These are phyloP conservation scores for Teratosphaeria epicoccoides DNA, from an alignment of 2,329 filamentous ascomycete species.

Conservation along the genomic window DNA sequence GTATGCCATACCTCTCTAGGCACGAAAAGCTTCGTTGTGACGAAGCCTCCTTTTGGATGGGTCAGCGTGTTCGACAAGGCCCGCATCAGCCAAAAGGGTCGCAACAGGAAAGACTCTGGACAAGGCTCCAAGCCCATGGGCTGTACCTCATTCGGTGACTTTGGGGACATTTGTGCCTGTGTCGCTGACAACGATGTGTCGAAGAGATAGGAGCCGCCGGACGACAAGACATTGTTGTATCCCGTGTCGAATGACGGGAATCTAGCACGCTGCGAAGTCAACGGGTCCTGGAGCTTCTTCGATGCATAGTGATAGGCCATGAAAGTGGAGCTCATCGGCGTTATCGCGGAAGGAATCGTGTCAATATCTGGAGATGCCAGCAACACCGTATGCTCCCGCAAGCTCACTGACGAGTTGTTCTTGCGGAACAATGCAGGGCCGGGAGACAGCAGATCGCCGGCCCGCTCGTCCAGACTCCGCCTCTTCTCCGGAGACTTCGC, in stretches of 20 bases:
- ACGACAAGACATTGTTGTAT: constrained; percentile 32
- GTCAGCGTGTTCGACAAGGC: constrained; percentile 85
- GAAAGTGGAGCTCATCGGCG: constrained; percentile 62
- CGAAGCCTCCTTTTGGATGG: constrained; percentile 81
- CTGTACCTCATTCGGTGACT: constrained; percentile 40
- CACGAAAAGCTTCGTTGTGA: constrained; percentile 85
- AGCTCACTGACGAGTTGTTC: constrained; percentile 48
- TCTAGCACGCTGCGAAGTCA: constrained; percentile 21
- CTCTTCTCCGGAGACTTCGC: constrained; percentile 11
- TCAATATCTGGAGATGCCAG: constrained; percentile 43
- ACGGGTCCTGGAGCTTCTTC: constrained; percentile 16
- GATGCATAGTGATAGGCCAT: constrained; percentile 33
- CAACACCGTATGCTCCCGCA: constrained; percentile 65
- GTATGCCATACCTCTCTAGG: constrained; percentile 90
- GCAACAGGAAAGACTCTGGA: constrained; percentile 75
- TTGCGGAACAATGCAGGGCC: constrained; percentile 30
- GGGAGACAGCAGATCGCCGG: constrained; percentile 13
- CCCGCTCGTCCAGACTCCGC: constrained; percentile 16
- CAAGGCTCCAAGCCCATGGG: constrained; percentile 82
- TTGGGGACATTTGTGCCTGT: constrained; percentile 19
- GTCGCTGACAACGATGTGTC: constrained; percentile 41
- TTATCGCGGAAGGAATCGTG: constrained; percentile 58
- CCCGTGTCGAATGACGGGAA: constrained; percentile 44
- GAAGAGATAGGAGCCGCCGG: constrained; percentile 70
- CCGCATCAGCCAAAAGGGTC: constrained; percentile 96